Evolutionary conservation across 192 early-diverging fungal genomes (phyloP), one percentile per base, ranked within the genome.

Genomic region (Dissophora globulifera): DNA sequence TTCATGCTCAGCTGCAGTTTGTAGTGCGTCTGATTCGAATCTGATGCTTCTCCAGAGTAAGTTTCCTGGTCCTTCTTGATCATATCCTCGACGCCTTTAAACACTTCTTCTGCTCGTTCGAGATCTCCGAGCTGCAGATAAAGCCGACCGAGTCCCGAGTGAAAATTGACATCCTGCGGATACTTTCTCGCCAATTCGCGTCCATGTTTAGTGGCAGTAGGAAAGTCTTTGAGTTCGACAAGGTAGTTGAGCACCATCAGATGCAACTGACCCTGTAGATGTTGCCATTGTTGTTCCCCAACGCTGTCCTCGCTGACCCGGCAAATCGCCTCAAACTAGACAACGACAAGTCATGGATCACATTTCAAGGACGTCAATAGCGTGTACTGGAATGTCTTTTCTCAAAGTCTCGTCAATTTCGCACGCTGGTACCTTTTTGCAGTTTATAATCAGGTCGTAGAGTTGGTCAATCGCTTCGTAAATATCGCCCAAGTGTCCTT

Each of bases 381-480:
- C n/a, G n/a, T n/a, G n/a, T n/a, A n/a, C n/a, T n/a, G n/a, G n/a
- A n/a, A n/a, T n/a, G n/a, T n/a, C n/a, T n/a, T n/a, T n/a, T n/a
- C n/a, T n/a, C n/a, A n/a, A n/a, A n/a, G n/a, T n/a, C n/a, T n/a
- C n/a, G n/a, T n/a, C n/a, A n/a, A n/a, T n/a, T n/a, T n/a, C n/a
- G n/a, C n/a, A n/a, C n/a, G n/a, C n/a, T n/a, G n/a, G 35, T 30
- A 82, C 79, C 70, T 81, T 82, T 67, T 83, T 71, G 46, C 83
- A 86, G 2, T 71, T 46, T 12, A 84, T 67, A 16, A 78, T 69
- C 32, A 86, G 48, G 15, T 74, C 64, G 13, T 79, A 72, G 16
- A 86, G 26, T 5, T 82, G 68, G 29, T 84, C 81, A 8, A 86
- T 72, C 1, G 81, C 71, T n/a, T 78, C 54, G 16, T 78, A 62